Conservation (phyloP, 106 monocot species). For the Agapanthus africanus region DNA sequence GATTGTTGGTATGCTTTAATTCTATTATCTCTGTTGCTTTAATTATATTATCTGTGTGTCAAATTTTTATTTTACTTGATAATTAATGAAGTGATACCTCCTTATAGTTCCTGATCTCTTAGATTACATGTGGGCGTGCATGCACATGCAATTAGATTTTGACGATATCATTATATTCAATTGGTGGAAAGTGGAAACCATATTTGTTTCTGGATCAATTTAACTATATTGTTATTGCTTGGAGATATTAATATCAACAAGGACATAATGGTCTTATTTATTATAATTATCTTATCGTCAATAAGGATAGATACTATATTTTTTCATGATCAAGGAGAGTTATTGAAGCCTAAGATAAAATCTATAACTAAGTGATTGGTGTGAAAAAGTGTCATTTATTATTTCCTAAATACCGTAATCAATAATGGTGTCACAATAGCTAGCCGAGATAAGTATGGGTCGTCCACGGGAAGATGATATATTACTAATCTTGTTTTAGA, state of each 20-base stretch:
- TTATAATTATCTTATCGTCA: too few species aligned
- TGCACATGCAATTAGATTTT: constrained; percentile 8
- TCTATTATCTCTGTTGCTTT: constrained; percentile 5
- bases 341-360: not conserved
- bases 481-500: too few species aligned
- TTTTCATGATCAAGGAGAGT: not conserved
- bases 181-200: not conserved
- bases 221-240: not conserved
- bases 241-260: not conserved
- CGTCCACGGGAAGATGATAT: too few species aligned
- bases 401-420: too few species aligned
- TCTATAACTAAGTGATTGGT: too few species aligned
- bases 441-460: too few species aligned
- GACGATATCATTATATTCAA: not conserved
- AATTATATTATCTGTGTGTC: constrained; percentile 1
- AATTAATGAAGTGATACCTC: not conserved
- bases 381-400: too few species aligned
- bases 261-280: too few species aligned
- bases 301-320: too few species aligned
- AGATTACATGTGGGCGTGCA: not conserved
- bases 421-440: too few species aligned
- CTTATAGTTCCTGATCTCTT: not conserved
- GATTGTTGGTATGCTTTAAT: constrained; percentile 51
- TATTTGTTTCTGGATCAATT: not conserved
- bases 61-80: not conserved